Evolutionary conservation across 306 rosid genomes (phyloP), one percentile per base, ranked within the genome.

Genomic region (Canavalia gladiata): DNA sequence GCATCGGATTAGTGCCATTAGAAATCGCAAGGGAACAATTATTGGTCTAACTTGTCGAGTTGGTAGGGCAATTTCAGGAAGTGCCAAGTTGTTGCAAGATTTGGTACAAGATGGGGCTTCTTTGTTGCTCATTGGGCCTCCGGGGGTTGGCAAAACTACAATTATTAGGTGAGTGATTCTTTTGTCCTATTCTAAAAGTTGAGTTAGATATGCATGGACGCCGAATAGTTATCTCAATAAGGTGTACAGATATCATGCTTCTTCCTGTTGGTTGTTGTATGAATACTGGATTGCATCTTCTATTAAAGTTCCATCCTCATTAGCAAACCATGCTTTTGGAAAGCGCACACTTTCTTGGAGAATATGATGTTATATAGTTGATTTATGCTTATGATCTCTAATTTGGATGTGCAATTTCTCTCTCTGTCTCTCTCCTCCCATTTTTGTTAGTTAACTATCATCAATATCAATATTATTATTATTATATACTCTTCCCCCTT

Each of bases 131-230:
- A 95, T 93, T 84, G 99, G 97, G 29, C 99, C 99, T 83, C 99
- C 97, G 11, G 99, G 99, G 59, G 97, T 93, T 29, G 97, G 97
- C 78, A 95, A 95, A 88, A 93, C 99, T 79, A 95, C 99, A 42
- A 93, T 95, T 74, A 93, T 95, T 77, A 86, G 99, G 99, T 90
- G 54, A 39, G 90, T 83, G 42, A 81, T 68, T 80, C 6, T 73
- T 83, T 49, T 49, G 34, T 74, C 9, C 31, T 60, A 28, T 34
- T 54, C 30, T 69, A 65, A 70, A 34, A 35, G 13, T 46, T 30
- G 25, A 51, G 70, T 69, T 82, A 79, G 65, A 50, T 18, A 68
- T 66, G 66, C 46, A 31, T 76, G 42, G 29, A 18, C 25, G 25
- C 25, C 25, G 25, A 45, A 71, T 57, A 29, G 70, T 66, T 72